Conservation (phyloP, 768 basidiomycete species). For the Tricholomella constricta region DNA sequence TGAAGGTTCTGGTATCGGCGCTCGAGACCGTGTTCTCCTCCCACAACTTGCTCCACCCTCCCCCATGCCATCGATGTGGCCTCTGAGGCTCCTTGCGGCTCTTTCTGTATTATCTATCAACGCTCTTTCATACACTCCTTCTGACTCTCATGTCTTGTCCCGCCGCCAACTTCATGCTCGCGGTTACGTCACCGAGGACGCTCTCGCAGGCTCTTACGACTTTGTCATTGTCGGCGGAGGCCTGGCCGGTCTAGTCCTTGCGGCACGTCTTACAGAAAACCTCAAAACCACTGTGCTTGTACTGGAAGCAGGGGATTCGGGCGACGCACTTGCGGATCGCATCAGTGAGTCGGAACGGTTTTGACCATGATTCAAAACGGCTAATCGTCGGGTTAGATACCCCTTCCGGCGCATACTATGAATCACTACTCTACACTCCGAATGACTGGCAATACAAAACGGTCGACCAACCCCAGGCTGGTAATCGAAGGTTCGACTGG, state of each 20-base stretch:
- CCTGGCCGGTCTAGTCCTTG: constrained; percentile 32
- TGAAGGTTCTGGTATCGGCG: neutral
- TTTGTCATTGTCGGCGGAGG: constrained; percentile 47
- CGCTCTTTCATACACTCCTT: constrained; percentile 2
- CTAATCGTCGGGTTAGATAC: constrained; percentile 35
- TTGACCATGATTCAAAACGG: too few species aligned
- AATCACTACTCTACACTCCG: constrained; percentile 43
- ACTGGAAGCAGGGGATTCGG: constrained; percentile 37
- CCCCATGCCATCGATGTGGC: constrained; percentile 1
- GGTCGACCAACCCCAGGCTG: constrained; percentile 45
- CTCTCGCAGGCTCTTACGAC: constrained; percentile 48
- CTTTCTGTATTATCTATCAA: neutral
- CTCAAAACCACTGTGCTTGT: constrained; percentile 36
- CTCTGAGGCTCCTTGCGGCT: neutral
- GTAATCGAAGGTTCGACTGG: constrained; percentile 48
- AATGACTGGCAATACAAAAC: constrained; percentile 61
- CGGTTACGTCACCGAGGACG: constrained; percentile 41
- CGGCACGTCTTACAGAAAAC: constrained; percentile 37
- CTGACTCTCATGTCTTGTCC: constrained; percentile 17
- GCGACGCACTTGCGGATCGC: constrained; percentile 23
- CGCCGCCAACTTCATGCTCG: constrained; percentile 28
- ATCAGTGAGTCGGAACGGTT: constrained; percentile 27
- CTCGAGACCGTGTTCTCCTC: neutral
- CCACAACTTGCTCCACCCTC: neutral
- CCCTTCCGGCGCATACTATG: constrained; percentile 53